Evolutionary conservation across 2,329 filamentous ascomycete species (phyloP).

Genomic region (Apiospora sp.): DNA sequence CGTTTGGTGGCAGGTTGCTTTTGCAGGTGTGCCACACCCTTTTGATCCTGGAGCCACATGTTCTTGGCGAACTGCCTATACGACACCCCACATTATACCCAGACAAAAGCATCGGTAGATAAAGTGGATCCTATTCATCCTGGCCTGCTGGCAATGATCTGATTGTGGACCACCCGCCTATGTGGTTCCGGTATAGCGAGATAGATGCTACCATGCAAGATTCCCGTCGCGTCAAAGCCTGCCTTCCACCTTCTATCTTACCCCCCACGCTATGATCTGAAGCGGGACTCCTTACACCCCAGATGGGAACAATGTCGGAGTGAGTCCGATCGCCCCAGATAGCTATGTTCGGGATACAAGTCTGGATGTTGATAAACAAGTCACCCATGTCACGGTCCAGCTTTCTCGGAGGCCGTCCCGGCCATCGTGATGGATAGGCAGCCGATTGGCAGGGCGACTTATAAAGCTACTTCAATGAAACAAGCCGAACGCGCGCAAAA

Average conservation of each 20-base stretch:
- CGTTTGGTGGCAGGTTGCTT: background rate
- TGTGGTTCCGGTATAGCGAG: background rate
- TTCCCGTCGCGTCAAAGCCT: no score
- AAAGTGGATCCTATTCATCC: background rate
- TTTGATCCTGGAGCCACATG: background rate
- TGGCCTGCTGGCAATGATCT: no score
- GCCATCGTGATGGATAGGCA: background rate
- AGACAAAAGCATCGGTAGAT: background rate
- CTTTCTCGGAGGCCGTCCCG: background rate
- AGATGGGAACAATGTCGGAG: background rate
- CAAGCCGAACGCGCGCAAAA: background rate
- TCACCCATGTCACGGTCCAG: background rate
- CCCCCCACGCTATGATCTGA: background rate
- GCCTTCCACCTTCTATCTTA: no score
- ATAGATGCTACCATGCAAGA: background rate
- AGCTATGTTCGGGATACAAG: background rate
- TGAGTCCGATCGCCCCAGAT: background rate
- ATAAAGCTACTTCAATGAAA: background rate
- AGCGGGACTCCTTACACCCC: background rate
- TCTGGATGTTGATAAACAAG: no score
- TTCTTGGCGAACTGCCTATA: background rate
- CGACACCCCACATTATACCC: background rate
- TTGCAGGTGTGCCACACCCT: background rate
- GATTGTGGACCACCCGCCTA: background rate
- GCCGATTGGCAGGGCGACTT: background rate